Evolutionary conservation across 768 basidiomycete genomes (phyloP).

Genomic region (Amanita pseudoporphyria): DNA sequence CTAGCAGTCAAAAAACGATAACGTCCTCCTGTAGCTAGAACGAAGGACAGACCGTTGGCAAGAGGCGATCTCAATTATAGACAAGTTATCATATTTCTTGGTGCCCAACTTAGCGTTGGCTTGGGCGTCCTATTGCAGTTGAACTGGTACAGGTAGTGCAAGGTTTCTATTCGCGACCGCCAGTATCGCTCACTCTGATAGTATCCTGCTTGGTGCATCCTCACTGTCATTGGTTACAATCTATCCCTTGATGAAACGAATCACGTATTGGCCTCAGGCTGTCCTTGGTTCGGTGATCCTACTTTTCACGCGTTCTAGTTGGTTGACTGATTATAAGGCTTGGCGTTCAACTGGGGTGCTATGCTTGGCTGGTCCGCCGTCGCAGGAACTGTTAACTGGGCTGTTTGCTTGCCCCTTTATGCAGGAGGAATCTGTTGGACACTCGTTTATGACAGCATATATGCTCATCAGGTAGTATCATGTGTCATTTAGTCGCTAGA

Average conservation of each 20-base stretch:
- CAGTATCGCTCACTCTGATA: slow-evolving; percentile 20
- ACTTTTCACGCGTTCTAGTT: background rate
- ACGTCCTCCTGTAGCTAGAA: slow-evolving; percentile 50
- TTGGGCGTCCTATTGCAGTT: slow-evolving; percentile 82
- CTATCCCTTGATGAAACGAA: slow-evolving; percentile 95
- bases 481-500: background rate
- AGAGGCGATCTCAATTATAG: slow-evolving; percentile 65
- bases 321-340: slow-evolving; percentile 35
- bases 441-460: slow-evolving; percentile 94
- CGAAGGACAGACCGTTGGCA: slow-evolving; percentile 82
- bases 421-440: slow-evolving; percentile 90
- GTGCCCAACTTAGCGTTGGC: slow-evolving; percentile 70
- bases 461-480: slow-evolving; percentile 85
- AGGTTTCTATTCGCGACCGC: background rate
- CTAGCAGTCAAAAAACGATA: background rate
- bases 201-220: slow-evolving; percentile 86
- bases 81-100: slow-evolving; percentile 78
- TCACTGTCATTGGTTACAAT: slow-evolving; percentile 80
- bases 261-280: slow-evolving; percentile 96
- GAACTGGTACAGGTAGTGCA: slow-evolving; percentile 84
- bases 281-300: slow-evolving; percentile 66
- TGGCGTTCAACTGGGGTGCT: slow-evolving; percentile 97
- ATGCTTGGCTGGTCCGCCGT: slow-evolving; percentile 96
- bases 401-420: slow-evolving; percentile 78
- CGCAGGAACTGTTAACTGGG: slow-evolving; percentile 72